Conservation (phyloP, 306 rosid genomes). For the Herpetospermum pedunculosum region DNA sequence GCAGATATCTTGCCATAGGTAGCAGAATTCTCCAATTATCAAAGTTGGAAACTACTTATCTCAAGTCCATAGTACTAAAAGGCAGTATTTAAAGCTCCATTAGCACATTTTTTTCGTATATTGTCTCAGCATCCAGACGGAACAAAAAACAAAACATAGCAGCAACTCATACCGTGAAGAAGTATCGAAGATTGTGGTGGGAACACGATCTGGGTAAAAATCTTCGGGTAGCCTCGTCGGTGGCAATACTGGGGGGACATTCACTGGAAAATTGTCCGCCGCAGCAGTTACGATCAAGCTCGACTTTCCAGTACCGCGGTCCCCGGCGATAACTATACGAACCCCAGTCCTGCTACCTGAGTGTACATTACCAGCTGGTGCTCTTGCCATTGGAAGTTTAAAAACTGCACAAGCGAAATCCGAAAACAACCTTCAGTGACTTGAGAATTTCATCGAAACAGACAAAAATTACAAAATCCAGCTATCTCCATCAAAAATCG, state of each 20-base stretch:
- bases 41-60: conserved; percentile 1
- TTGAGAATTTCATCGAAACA: not conserved
- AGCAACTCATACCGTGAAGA: conserved; percentile 52
- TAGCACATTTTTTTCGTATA: not conserved
- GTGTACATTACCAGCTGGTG: conserved; percentile 37
- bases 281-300: conserved; percentile 87
- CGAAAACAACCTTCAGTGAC: conserved; percentile 16
- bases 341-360: conserved; percentile 47
- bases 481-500: not conserved
- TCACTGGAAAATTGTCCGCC: conserved; percentile 58
- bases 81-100: not conserved
- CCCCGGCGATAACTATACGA: conserved; percentile 91
- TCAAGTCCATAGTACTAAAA: not conserved
- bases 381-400: conserved; percentile 40
- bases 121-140: not conserved
- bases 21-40: not conserved
- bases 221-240: conserved; percentile 81
- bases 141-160: not conserved
- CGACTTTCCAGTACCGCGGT: conserved; percentile 80
- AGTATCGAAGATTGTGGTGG: conserved; percentile 81
- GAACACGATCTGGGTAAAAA: conserved; percentile 83
- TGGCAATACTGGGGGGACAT: conserved; percentile 71
- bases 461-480: not conserved
- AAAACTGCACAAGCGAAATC: conserved; percentile 19
- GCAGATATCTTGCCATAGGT: not conserved